These are phyloP conservation scores for Volvox carteri DNA, from an alignment of 163 green algal genomes.

Conservation along the genomic window DNA sequence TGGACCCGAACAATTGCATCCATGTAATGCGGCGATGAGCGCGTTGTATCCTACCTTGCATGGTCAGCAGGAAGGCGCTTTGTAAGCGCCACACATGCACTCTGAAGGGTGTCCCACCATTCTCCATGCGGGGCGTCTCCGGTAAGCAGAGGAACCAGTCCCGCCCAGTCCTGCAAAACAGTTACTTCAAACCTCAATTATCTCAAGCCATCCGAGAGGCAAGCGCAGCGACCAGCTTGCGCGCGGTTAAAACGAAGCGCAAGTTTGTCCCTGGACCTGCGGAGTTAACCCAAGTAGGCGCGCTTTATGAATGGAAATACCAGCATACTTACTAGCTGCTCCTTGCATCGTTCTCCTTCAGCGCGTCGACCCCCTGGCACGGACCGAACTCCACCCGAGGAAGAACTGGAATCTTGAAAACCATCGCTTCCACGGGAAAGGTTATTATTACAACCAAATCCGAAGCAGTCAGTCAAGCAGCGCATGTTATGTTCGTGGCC, in stretches of 20 bases:
- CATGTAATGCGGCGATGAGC: neutral
- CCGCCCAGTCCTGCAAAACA: neutral
- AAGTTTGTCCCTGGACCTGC: neutral
- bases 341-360: neutral
- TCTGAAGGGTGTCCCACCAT: conserved; percentile 39
- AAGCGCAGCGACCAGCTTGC: neutral
- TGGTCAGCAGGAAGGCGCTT: conserved; percentile 8
- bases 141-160: neutral
- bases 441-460: neutral
- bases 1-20: neutral
- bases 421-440: neutral
- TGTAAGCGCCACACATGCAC: neutral
- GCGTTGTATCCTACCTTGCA: conserved; percentile 26
- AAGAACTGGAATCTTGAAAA: neutral
- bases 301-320: neutral
- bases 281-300: neutral
- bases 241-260: neutral
- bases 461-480: conserved; percentile 21
- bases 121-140: neutral
- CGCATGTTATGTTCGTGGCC: neutral
- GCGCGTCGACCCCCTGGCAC: neutral
- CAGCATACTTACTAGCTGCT: neutral
- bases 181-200: neutral
- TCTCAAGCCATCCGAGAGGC: neutral
- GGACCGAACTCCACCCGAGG: neutral